Base-by-base conservation (phyloP, 495 filamentous ascomycete genomes). In the Aspergillus ostianus region DNA sequence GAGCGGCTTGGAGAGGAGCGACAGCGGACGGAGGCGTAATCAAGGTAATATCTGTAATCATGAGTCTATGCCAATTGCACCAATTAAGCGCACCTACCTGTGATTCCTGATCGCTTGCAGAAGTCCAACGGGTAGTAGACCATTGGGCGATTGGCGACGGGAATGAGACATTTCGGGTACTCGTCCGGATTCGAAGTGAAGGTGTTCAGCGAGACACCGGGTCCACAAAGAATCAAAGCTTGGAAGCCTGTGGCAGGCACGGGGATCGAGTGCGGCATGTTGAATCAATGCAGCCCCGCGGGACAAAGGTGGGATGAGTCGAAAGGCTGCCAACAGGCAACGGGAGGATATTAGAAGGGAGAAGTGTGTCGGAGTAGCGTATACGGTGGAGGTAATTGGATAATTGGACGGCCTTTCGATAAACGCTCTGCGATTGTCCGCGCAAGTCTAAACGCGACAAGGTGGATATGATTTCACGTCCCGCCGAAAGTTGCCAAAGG, bases 141-240 rank as follows among this genome's bases (percentile, higher is more conserved):
- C 94, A 98, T 96, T 0, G 93, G 93, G 57, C 92, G 81, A 73
- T 98, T 98, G 57, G 93, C 94, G 54, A 98, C 89, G 8, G 92
- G 92, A 26, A 98, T 77, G 9, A 98, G 83, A 51, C 90, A 90
- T 76, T 98, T 98, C 4, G 93, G 93, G 57, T 87, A 87, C 66
- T 96, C 91, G 71, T 93, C 88, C 5, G 93, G 88, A 56, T 89
- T 90, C 8, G 90, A 86, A 3, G 92, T 97, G 74, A 98, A 97
- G 0, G 95, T 97, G 44, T 89, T 90, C 56, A 98, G 87, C 3
- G 89, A 93, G 15, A 90, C 87, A 55, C 95, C 94, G 51, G 93
- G 92, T 2, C 93, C 93, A 64, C 93, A 97, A 5, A 98, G 79
- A 64, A 98, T 94, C 53, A 98, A 74, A 64, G 94, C 93, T 72